Evolutionary conservation across 306 rosid species (phyloP).

Genomic region (Prunus mongolica): DNA sequence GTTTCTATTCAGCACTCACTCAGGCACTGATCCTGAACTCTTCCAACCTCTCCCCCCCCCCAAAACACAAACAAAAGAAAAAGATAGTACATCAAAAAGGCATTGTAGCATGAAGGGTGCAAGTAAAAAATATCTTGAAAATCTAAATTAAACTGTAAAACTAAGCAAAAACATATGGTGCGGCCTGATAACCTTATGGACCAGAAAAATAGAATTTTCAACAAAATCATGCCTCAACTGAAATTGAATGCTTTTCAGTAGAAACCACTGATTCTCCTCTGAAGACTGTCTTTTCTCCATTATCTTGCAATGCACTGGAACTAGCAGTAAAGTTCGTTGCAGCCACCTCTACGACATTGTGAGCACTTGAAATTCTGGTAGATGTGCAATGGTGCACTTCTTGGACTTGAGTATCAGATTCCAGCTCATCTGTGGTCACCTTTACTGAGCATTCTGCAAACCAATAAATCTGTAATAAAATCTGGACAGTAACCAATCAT

Average conservation of each 20-base stretch:
- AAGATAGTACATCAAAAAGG: neutral
- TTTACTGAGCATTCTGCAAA: slow-evolving; percentile 24
- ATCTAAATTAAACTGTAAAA: neutral
- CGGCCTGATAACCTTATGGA: neutral
- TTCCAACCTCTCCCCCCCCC: neutral
- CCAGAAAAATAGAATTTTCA: neutral
- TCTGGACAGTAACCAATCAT: neutral
- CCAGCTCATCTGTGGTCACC: slow-evolving; percentile 32
- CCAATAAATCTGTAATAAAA: neutral
- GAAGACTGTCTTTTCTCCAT: slow-evolving; percentile 22
- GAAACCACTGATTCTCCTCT: slow-evolving; percentile 47
- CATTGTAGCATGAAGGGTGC: neutral
- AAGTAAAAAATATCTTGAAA: slow-evolving; percentile 7
- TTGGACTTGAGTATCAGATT: slow-evolving; percentile 32
- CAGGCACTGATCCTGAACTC: neutral
- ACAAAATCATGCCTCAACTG: slow-evolving; percentile 54
- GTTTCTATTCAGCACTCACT: neutral
- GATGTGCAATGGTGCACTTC: slow-evolving; percentile 37
- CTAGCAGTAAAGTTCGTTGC: slow-evolving; percentile 31
- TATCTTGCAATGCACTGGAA: slow-evolving; percentile 29
- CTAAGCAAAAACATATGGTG: neutral
- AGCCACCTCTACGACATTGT: slow-evolving; percentile 24
- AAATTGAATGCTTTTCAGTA: slow-evolving; percentile 48
- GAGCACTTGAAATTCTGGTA: slow-evolving; percentile 30
- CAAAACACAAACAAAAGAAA: neutral